Evolutionary conservation across 352 stramenopile genomes (phyloP).

Genomic region (Phytophthora crassamura): DNA sequence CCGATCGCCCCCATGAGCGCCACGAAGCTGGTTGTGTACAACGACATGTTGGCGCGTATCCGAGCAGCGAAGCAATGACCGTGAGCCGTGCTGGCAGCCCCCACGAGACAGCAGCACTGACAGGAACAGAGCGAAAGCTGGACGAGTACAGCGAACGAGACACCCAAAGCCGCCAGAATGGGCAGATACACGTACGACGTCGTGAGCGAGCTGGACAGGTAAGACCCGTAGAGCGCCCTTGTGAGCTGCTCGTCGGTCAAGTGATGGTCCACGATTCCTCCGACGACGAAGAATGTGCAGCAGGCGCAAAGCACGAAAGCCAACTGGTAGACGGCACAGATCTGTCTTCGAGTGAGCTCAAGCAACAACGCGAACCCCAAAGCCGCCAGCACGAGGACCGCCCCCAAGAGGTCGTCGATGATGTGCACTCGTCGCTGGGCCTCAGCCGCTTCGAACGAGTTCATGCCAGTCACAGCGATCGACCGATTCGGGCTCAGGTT

Average conservation of each 20-base stretch:
- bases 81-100: slow-evolving; percentile 42
- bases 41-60: slow-evolving; percentile 57
- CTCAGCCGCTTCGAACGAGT: slow-evolving; percentile 22
- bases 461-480: slow-evolving; percentile 12
- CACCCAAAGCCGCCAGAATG: slow-evolving; percentile 35
- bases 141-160: slow-evolving; percentile 51
- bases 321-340: slow-evolving; percentile 76
- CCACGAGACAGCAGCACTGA: slow-evolving; percentile 71
- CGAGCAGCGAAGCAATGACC: slow-evolving; percentile 55
- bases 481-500: slow-evolving; percentile 2
- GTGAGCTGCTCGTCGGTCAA: slow-evolving; percentile 76
- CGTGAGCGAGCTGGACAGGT: slow-evolving; percentile 53
- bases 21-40: slow-evolving; percentile 58
- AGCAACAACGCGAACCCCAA: slow-evolving; percentile 56
- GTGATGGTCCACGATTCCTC: slow-evolving; percentile 76
- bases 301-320: slow-evolving; percentile 64
- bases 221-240: slow-evolving; percentile 69
- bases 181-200: slow-evolving; percentile 76
- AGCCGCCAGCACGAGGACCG: slow-evolving; percentile 63
- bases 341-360: slow-evolving; percentile 73
- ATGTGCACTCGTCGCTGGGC: slow-evolving; percentile 61
- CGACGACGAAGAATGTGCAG: slow-evolving; percentile 67
- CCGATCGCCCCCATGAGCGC: slow-evolving; percentile 66
- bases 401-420: slow-evolving; percentile 78
- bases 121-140: slow-evolving; percentile 68